Base-by-base conservation (phyloP, 257 asterid species). In the Solanum pimpinellifolium region DNA sequence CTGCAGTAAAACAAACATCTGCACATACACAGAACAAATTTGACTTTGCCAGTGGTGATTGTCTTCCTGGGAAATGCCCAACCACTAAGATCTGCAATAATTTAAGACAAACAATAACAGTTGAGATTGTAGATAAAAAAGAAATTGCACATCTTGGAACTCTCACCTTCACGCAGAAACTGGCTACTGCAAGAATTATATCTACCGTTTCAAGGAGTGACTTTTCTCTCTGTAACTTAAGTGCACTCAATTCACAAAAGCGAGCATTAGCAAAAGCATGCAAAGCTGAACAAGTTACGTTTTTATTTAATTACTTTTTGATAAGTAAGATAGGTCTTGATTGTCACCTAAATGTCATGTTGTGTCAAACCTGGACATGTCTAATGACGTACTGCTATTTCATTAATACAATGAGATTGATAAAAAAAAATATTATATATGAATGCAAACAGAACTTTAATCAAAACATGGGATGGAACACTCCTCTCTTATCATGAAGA, bases 71-170 rank as follows among this genome's bases (percentile, higher is more conserved):
- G 86, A 94, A 95, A 91, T 70, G 85, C 31, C 98, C 99, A 77
- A 94, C 94, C 76, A 96, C 95, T 88, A 96, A 88, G 87, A 96
- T 91, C 99, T 97, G 98, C 93, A 92, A 86, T 52, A 85, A 89
- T 25, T 25, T 87, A 86, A 84, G 59, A 86, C 27, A 4, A 78
- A 37, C 37, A 37, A 4, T 68, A 47, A 80, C 37, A 23, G 14
- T 49, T 44, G 65, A 35, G 66, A 62, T 73, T 10, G 11, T 46
- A 21, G 44, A 31, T 47, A 18, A 47, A 27, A 46, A 47, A 47
- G 68, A 80, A 16, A 9, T 18, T 15, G n/a, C 16, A 16, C 68
- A 47, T 47, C 68, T 80, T 27, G 42, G 42, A 80, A 80, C 68
- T 47, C 85, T 31, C 65, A 49, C 68, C 68, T 80, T 68, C 27